Base-by-base conservation (phyloP, 768 basidiomycete genomes). In the Rhodotorula sphaerocarpa region DNA sequence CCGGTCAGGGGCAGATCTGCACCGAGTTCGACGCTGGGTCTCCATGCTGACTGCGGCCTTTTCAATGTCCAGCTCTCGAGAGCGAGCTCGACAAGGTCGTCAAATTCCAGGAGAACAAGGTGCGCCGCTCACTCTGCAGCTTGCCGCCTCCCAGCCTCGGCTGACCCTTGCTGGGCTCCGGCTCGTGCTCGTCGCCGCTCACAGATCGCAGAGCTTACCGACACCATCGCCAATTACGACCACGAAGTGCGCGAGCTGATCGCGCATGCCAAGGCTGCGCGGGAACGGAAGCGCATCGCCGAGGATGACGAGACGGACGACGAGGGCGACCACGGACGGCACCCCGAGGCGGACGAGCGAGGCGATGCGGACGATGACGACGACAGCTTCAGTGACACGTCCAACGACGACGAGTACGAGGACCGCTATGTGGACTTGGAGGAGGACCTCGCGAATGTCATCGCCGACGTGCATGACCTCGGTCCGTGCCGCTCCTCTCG, bases 391-490 rank as follows among this genome's bases (percentile, higher is more conserved):
- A 80, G 79, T 39, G 78, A 69, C n/a, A 71, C 67, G n/a, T 77
- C 74, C 11, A 16, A 39, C 36, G 77, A 78, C 34, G 79, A 77
- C 28, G 79, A 73, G 43, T 78, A 90, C 16, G 91, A 95, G 72
- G 88, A 88, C 53, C 80, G 84, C 27, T 99, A 95, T 75, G 84
- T 86, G 65, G 81, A 80, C 21, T 78, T 97, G 25, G 90, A 97
- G 76, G 92, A 95, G 73, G 90, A 92, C 73, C 88, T 97, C 25
- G 93, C 92, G 1, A 87, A 83, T 45, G 82, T 99, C 47, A 93
- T 99, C 23, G 93, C 93, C 1, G 80, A 80, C 64, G 79, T 79
- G 7, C 76, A 79, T 56, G 77, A 78, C 58, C 55, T 70, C 36
- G 62, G 67, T 63, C 23, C 57, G 54, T 21, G 12, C 12, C 7